Base-by-base conservation (phyloP, 83 land plant genomes). In the Larix sibirica region DNA sequence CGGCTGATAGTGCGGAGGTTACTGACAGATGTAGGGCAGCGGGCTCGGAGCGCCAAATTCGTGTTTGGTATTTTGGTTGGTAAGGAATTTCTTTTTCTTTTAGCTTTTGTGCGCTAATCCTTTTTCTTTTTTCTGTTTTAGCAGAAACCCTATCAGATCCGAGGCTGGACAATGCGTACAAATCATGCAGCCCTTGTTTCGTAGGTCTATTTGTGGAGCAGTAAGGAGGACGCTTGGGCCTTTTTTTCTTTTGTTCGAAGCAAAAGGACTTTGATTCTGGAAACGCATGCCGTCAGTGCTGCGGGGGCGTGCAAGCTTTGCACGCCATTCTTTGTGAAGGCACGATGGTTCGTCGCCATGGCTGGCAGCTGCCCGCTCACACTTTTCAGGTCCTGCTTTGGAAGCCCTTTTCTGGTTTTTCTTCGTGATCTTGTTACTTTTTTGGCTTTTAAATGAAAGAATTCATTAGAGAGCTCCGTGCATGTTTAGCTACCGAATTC, bases 291-390 rank as follows among this genome's bases (percentile, higher is more conserved):
- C 42, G 76, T 71, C 13, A 2, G n/a, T 28, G 71, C 1, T 33
- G 18, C 16, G 2, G 40, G 42, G 20, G 71, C 71, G 42, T 26
- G 71, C 40, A 68, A 68, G 71, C n/a, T 33, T 68, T 68, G 71
- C 40, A 68, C n/a, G 50, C 42, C 23, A 40, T 42, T 47, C 7
- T 7, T 44, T 8, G 0, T 44, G 47, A 18, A 71, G 84, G 50
- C 56, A 21, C 9, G 9, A 95, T 95, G 96, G 96, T 93, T 76
- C 87, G 98, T 69, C 92, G 95, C 80, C 98, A 95, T 91, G 98
- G 98, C 64, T 95, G 95, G 96, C 89, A 95, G 89, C 95, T 95
- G 18, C 98, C 96, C 31, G 92, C 95, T 84, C 98, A 94, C 90
- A 83, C 91, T 5, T 95, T 92, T 84, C 96, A 95, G 96, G 98